A percentile compares a stretch with the other conserved stretches of the same genome.
Conservation (phyloP, 1,139 yeast species). For the Pichia sp. region DNA sequence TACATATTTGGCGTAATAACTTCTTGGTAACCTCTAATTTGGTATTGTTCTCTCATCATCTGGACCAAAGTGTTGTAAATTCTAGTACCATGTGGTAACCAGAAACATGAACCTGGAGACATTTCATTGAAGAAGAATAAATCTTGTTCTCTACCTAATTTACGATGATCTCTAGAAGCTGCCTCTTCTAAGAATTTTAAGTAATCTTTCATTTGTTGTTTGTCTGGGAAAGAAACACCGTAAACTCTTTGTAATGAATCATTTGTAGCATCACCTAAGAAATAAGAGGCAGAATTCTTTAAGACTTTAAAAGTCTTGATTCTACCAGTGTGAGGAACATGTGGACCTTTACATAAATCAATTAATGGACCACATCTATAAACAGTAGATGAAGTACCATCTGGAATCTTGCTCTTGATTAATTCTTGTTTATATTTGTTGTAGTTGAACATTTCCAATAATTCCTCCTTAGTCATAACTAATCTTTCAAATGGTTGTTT, state of each 20-base stretch:
- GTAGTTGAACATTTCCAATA: slow-evolving; percentile 88
- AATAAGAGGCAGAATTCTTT: slow-evolving; percentile 94
- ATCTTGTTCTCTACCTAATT: slow-evolving; percentile 94
- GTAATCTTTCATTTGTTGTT: slow-evolving; percentile 93
- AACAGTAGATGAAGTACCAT: slow-evolving; percentile 92
- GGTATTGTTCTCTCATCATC: slow-evolving; percentile 73
- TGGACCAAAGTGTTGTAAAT: slow-evolving; percentile 82
- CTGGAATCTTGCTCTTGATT: slow-evolving; percentile 85
- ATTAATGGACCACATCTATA: slow-evolving; percentile 97
- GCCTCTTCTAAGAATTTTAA: slow-evolving; percentile 95
- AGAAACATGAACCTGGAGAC: slow-evolving; percentile 96
- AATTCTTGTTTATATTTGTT: slow-evolving; percentile 92
- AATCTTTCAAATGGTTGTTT: slow-evolving; percentile 95
- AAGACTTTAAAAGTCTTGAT: slow-evolving; percentile 90
- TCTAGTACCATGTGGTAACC: slow-evolving; percentile 98
- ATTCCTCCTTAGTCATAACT: slow-evolving; percentile 84
- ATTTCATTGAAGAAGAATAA: slow-evolving; percentile 90
- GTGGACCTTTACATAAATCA: slow-evolving; percentile 97
- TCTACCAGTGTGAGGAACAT: slow-evolving; percentile 95
- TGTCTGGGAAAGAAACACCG: slow-evolving; percentile 98
- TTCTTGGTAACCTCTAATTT: slow-evolving; percentile 90
- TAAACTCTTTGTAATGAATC: slow-evolving; percentile 96
- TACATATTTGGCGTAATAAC: slow-evolving; percentile 98
- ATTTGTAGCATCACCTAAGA: slow-evolving; percentile 86
- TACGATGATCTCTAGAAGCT: slow-evolving; percentile 94